Evolutionary conservation across 2,329 filamentous ascomycete species (phyloP), one percentile per base, ranked within the genome.

Genomic region (Annulohypoxylon truncatum): DNA sequence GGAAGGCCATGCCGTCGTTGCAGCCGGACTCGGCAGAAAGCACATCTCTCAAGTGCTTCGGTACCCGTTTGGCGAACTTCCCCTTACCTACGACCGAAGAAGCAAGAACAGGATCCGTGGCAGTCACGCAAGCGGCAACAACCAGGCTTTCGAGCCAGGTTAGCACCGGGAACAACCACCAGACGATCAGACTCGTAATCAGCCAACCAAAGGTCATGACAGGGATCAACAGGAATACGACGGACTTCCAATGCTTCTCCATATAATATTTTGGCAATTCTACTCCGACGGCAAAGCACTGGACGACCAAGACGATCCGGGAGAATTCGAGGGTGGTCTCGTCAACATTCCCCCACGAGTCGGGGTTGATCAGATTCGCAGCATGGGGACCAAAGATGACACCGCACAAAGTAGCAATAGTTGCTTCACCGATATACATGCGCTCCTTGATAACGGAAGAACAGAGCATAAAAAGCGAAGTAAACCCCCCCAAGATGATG

Each of bases 1-100:
- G 96, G 76, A 99, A 99, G 1, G 96, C 96, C 96, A 99, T 99
- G 80, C 96, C 96, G 78, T 99, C 96, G 85, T 99, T 99, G 82
- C 96, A 99, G 28, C 96, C 96, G 6, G 96, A 99, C 81, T 99
- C 96, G 61, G 94, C 94, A 3, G 96, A 99, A 10, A 99, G 84
- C 54, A 99, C 78, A 81, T 99, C 96, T 84, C 96, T 88, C 81
- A 99, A 83, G 89, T 99, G 96, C 83, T 97, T 98, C 20, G 96
- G 96, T 3, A 99, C 94, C 68, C 96, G 90, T 82, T 97, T 97
- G 33, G 96, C 95, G 75, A 99, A 99, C 80, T 99, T 99, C 75
- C 96, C 96, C 82, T 98, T 99, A 78, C 96, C 96, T 55, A 99
- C 96, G 58, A 99, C 96, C 13, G 96, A 99, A 12, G 96, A 98